Percentiles rank a stretch among this genome's conserved stretches.
These are phyloP conservation scores for Coniochaeta sp. DNA, from an alignment of 2,329 filamentous ascomycete genomes.

Conservation along the genomic window DNA sequence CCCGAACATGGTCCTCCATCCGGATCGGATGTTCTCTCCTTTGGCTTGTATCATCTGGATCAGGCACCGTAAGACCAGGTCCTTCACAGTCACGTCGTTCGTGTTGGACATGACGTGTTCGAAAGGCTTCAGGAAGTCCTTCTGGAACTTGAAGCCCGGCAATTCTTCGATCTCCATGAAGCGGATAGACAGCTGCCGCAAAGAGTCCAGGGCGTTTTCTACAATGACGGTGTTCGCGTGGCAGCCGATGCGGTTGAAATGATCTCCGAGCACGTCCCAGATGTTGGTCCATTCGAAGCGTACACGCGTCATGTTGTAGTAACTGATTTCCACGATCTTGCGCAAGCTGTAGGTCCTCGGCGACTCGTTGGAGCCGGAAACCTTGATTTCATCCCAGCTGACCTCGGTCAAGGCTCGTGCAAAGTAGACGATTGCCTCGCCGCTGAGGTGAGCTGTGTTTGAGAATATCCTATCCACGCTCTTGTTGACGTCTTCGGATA, in stretches of 20 bases:
- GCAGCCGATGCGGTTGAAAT: slow-evolving; percentile 97
- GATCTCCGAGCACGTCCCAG: slow-evolving; percentile 94
- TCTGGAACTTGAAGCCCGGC: slow-evolving; percentile 98
- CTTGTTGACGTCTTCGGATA: slow-evolving; percentile 87
- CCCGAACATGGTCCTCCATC: slow-evolving; percentile 99
- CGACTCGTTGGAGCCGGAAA: slow-evolving; percentile 90
- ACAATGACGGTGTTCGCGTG: slow-evolving; percentile 95
- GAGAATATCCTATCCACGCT: slow-evolving; percentile 95
- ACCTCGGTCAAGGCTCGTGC: slow-evolving; percentile 88
- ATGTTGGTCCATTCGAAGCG: slow-evolving; percentile 98
- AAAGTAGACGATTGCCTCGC: slow-evolving; percentile 93
- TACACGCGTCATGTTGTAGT: slow-evolving; percentile 99
- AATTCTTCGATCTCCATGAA: slow-evolving; percentile 98
- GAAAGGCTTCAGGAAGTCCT: slow-evolving; percentile 97
- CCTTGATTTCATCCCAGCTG: slow-evolving; percentile 98
- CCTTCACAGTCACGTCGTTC: slow-evolving; percentile 85
- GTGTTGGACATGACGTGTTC: slow-evolving; percentile 96
- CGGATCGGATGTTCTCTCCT: slow-evolving; percentile 93
- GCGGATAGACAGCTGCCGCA: slow-evolving; percentile 93
- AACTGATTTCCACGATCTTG: slow-evolving; percentile 97
- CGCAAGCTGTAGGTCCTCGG: slow-evolving; percentile 95
- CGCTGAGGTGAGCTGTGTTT: slow-evolving; percentile 86
- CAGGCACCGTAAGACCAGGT: slow-evolving; percentile 91
- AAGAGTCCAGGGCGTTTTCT: slow-evolving; percentile 92
- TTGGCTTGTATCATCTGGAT: slow-evolving; percentile 99